These are phyloP conservation scores for Colletotrichum caudatum DNA, from an alignment of 2,329 filamentous ascomycete genomes.

Conservation along the genomic window DNA sequence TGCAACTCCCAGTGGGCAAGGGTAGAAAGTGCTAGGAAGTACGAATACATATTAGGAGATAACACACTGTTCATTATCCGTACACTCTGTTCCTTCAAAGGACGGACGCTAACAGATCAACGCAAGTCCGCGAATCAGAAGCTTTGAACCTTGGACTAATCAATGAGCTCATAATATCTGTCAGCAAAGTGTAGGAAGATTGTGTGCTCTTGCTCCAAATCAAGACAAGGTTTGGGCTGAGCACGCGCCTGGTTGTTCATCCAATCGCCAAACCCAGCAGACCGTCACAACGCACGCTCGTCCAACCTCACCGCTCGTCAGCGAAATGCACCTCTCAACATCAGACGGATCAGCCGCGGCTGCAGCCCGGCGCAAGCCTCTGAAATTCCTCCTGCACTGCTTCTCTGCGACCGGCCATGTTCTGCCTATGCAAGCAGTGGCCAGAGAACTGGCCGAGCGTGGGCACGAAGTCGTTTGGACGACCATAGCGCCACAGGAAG, in stretches of 20 bases:
- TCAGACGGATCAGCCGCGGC: constrained; percentile 1
- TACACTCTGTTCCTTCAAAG: too few species aligned
- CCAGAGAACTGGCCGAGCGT: constrained; percentile 52
- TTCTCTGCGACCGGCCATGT: constrained; percentile 56
- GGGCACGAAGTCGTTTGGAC: constrained; percentile 56
- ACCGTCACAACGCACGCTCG: background rate
- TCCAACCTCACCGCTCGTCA: background rate
- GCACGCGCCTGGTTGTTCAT: constrained; percentile 24
- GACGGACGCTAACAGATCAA: constrained; percentile 7
- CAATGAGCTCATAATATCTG: constrained; percentile 27
- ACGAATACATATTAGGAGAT: too few species aligned
- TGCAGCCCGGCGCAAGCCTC: background rate
- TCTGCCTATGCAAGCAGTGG: constrained; percentile 55
- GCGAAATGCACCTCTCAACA: constrained; percentile 29
- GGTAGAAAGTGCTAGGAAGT: too few species aligned
- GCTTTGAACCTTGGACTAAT: background rate
- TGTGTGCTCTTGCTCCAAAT: background rate
- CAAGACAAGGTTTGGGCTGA: background rate
- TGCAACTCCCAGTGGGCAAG: too few species aligned
- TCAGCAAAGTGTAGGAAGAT: constrained; percentile 6
- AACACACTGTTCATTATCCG: too few species aligned
- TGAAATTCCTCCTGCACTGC: constrained; percentile 55
- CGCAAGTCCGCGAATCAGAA: constrained; percentile 15
- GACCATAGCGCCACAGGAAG: constrained; percentile 50
- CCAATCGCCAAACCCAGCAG: constrained; percentile 24